phyloP scores from a whole-genome alignment of 108 stramenopile species.

The Thalassiosira profunda region DNA sequence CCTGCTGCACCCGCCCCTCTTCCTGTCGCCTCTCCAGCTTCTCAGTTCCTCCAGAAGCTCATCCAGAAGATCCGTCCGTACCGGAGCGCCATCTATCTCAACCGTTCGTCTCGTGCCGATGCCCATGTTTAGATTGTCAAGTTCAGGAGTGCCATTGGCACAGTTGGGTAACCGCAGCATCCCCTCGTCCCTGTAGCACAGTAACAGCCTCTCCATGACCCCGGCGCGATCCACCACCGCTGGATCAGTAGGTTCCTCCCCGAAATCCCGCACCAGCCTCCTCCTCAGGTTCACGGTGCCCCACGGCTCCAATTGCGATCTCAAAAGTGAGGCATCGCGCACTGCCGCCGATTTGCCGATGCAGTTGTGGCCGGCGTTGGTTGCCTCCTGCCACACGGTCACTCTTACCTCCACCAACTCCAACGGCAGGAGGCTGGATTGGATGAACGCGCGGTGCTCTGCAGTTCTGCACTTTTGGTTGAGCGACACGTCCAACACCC shows the following conservation, averaged over 20 bases:
- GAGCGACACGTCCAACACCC: conserved; percentile 18
- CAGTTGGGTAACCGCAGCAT: not conserved
- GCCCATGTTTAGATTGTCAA: conserved; percentile 3
- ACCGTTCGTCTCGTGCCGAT: conserved; percentile 11
- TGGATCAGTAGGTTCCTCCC: conserved; percentile 18
- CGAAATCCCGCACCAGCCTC: conserved; percentile 39
- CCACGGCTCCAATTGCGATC: conserved; percentile 49
- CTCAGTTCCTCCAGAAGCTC: conserved; percentile 19
- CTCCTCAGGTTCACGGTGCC: conserved; percentile 25
- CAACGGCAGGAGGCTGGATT: not conserved
- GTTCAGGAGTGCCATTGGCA: not conserved
- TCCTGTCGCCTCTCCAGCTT: conserved; percentile 22
- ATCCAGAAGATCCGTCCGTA: conserved; percentile 15
- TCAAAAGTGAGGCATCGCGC: conserved; percentile 28
- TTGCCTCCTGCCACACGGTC: conserved; percentile 28
- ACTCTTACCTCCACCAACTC: conserved; percentile 7
- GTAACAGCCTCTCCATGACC: conserved; percentile 36
- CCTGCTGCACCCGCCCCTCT: conserved; percentile 8
- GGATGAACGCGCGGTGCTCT: conserved; percentile 19
- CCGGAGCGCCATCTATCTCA: conserved; percentile 22
- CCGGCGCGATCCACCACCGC: conserved; percentile 6
- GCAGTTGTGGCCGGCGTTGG: not conserved
- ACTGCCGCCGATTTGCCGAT: conserved; percentile 29
- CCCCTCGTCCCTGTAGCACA: conserved; percentile 21
- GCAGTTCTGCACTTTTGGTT: conserved; percentile 30